Conservation (phyloP, 1,139 yeast genomes). For the Hyphopichia burtonii region DNA sequence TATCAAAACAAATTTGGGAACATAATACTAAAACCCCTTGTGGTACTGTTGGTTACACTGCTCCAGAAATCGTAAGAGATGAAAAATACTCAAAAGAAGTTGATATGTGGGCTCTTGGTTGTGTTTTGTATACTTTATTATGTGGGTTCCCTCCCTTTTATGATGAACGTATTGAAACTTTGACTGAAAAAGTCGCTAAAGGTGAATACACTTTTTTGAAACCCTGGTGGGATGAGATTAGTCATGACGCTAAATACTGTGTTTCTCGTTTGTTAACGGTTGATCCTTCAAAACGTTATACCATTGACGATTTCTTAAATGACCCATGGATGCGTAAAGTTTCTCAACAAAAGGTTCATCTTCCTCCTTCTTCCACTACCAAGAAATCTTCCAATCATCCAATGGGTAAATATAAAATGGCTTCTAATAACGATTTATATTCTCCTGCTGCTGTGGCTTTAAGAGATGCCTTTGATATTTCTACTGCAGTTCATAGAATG, state of each 20-base stretch:
- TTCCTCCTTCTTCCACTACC: not conserved
- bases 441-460: slow-evolving; percentile 92
- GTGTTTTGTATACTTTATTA: slow-evolving; percentile 57
- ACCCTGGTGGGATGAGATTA: slow-evolving; percentile 68
- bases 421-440: slow-evolving; percentile 34
- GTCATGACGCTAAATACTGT: slow-evolving; percentile 57
- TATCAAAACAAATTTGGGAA: slow-evolving; percentile 75
- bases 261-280: slow-evolving; percentile 77
- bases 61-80: slow-evolving; percentile 61
- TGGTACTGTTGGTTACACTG: slow-evolving; percentile 64
- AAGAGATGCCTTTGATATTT: slow-evolving; percentile 92
- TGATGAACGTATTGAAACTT: slow-evolving; percentile 54
- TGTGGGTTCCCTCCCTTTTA: slow-evolving; percentile 67
- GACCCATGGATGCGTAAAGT: slow-evolving; percentile 74
- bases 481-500: slow-evolving; percentile 90
- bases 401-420: slow-evolving; percentile 23
- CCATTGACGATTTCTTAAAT: slow-evolving; percentile 70
- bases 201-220: slow-evolving; percentile 57
- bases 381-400: slow-evolving; percentile 20
- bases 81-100: slow-evolving; percentile 60
- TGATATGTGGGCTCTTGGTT: slow-evolving; percentile 66
- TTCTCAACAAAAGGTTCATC: not conserved
- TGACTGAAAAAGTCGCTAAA: slow-evolving; percentile 57
- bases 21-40: slow-evolving; percentile 62
- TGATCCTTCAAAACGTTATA: slow-evolving; percentile 74